phyloP scores from a whole-genome alignment of 495 filamentous ascomycete genomes.

The Penicillium nucicola region DNA sequence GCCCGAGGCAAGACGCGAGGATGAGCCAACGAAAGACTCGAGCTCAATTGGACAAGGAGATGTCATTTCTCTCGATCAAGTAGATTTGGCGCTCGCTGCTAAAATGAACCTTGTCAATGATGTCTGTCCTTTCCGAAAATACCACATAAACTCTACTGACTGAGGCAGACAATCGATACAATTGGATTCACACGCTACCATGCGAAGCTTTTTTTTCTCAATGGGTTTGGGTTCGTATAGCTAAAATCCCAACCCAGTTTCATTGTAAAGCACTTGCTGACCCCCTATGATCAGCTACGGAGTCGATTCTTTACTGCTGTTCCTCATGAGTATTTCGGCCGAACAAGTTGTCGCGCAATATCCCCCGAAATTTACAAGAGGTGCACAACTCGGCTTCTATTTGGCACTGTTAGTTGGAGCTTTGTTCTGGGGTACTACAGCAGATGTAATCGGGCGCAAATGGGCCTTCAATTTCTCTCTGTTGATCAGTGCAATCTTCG shows the following conservation, averaged over 20 bases:
- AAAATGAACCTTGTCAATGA: constrained; percentile 21
- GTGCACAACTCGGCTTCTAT: constrained; percentile 17
- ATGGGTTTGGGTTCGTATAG: constrained; percentile 16
- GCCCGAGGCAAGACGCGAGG: neutral
- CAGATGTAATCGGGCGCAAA: constrained; percentile 41
- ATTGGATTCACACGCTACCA: constrained; percentile 19
- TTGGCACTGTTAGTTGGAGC: constrained; percentile 33
- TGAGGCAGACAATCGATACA: constrained; percentile 12
- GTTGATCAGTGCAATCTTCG: constrained; percentile 31
- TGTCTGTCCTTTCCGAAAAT: constrained; percentile 1
- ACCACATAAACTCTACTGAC: neutral
- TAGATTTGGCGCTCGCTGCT: constrained; percentile 11
- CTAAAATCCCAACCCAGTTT: neutral
- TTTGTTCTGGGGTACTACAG: constrained; percentile 37
- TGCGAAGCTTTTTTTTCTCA: constrained; percentile 18
- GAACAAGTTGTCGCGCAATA: constrained; percentile 17
- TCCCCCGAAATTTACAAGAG: constrained; percentile 11
- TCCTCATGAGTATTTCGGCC: constrained; percentile 17
- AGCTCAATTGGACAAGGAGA: constrained; percentile 4
- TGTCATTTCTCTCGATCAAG: constrained; percentile 6
- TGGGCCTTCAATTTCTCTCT: constrained; percentile 40
- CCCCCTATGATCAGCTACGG: constrained; percentile 7
- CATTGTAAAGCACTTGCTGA: neutral
- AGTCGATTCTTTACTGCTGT: constrained; percentile 15
- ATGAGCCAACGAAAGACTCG: neutral